These are phyloP conservation scores for Arthroderma sp. DNA, from an alignment of 2,329 filamentous ascomycete species.

Conservation along the genomic window DNA sequence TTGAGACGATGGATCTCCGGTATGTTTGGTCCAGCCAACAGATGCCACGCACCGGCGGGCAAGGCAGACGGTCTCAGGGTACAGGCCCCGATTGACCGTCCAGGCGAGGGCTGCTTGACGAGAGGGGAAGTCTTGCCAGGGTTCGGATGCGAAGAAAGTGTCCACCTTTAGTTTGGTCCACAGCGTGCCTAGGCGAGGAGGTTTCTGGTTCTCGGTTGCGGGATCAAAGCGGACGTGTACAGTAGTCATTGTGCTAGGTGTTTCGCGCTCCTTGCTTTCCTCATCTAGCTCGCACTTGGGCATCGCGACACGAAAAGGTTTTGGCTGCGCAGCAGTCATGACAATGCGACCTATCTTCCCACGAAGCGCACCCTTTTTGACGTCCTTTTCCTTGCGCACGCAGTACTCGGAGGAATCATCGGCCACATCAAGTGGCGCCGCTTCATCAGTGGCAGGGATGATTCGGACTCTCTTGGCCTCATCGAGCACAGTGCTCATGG, in stretches of 20 bases:
- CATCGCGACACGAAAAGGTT: slow-evolving; percentile 29
- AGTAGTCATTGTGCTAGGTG: slow-evolving; percentile 42
- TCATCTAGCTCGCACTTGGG: slow-evolving; percentile 20
- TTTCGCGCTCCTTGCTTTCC: slow-evolving; percentile 15
- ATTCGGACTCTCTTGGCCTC: slow-evolving; percentile 45
- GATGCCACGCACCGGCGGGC: slow-evolving; percentile 43
- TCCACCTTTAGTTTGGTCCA: slow-evolving; percentile 42
- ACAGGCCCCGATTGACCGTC: slow-evolving; percentile 37
- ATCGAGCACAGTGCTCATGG: slow-evolving; percentile 34
- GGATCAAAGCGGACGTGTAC: slow-evolving; percentile 51
- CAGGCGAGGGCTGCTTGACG: slow-evolving; percentile 28
- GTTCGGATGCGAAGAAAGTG: slow-evolving; percentile 43
- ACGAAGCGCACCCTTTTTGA: slow-evolving; percentile 46
- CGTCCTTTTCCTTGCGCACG: slow-evolving; percentile 44
- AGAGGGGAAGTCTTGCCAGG: slow-evolving; percentile 38
- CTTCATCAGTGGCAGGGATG: slow-evolving; percentile 45
- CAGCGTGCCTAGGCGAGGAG: slow-evolving; percentile 41
- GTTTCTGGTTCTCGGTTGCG: slow-evolving; percentile 32
- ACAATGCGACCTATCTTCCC: slow-evolving; percentile 45
- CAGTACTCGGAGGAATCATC: slow-evolving; percentile 37
- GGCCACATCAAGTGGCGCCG: slow-evolving; percentile 42
- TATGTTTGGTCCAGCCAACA: slow-evolving; percentile 44
- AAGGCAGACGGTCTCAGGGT: slow-evolving; percentile 39
- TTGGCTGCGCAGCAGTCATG: slow-evolving; percentile 46
- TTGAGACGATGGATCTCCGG: slow-evolving; percentile 19